Evolutionary conservation across 2,329 filamentous ascomycete species (phyloP).

Genomic region (Alternaria triticimaculans): DNA sequence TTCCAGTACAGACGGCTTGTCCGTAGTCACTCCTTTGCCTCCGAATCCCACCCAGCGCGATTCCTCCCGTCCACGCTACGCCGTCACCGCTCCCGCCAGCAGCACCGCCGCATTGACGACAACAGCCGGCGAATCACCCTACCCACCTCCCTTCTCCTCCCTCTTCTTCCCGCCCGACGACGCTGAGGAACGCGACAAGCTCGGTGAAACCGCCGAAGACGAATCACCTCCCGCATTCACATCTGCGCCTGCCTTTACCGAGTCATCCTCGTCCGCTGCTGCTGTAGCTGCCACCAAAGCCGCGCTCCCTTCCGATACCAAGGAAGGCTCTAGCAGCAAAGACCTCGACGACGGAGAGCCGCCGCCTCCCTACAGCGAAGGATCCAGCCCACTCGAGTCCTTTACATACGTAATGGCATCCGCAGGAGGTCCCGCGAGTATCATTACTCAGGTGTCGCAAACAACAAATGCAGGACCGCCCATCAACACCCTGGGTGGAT

Average conservation of each 20-base stretch:
- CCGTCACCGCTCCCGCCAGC: conserved; percentile 46
- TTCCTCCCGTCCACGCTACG: conserved; percentile 34
- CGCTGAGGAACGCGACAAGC: conserved; percentile 56
- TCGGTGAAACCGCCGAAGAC: conserved; percentile 43
- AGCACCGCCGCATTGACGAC: conserved; percentile 46
- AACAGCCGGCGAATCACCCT: conserved; percentile 59
- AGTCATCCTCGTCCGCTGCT: conserved; percentile 55
- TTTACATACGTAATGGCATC: conserved; percentile 98
- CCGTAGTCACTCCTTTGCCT: conserved; percentile 53
- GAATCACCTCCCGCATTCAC: conserved; percentile 58
- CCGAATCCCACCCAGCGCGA: conserved; percentile 34
- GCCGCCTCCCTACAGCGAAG: conserved; percentile 95
- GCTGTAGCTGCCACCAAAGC: conserved; percentile 78
- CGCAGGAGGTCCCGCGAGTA: conserved; percentile 95
- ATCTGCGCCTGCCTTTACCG: conserved; percentile 59
- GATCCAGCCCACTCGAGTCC: conserved; percentile 86
- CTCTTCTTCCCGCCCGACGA: conserved; percentile 63
- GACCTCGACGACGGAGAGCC: conserved; percentile 82
- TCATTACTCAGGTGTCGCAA: conserved; percentile 99
- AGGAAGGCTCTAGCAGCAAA: conserved; percentile 75
- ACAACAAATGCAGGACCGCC: conserved; percentile 71
- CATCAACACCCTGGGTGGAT: conserved; percentile 85
- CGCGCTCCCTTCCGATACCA: conserved; percentile 80
- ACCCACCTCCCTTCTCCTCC: conserved; percentile 69
- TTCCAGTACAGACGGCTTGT: conserved; percentile 52